phyloP scores from a whole-genome alignment of 768 basidiomycete species.

The Nidularia sp. region DNA sequence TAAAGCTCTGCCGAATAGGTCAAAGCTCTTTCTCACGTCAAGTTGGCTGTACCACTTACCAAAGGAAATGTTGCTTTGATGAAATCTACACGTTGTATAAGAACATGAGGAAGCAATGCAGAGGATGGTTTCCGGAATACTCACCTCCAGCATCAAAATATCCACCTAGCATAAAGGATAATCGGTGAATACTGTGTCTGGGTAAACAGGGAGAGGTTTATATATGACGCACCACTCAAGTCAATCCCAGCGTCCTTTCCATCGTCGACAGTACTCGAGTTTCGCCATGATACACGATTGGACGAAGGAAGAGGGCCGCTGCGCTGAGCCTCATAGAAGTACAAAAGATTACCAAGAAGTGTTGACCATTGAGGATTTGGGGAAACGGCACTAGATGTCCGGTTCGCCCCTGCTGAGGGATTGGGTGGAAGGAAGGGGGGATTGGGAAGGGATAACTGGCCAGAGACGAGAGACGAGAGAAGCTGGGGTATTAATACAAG shows the following conservation, averaged over 20 bases:
- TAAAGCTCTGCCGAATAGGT: constrained; percentile 54
- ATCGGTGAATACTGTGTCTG: background rate
- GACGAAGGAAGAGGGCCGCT: constrained; percentile 66
- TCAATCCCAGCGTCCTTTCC: constrained; percentile 73
- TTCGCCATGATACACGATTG: constrained; percentile 85
- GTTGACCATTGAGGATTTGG: constrained; percentile 82
- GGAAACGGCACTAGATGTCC: constrained; percentile 30
- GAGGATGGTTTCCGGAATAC: constrained; percentile 2
- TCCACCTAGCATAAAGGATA: constrained; percentile 39
- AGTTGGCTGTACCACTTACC: constrained; percentile 33
- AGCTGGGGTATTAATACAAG: background rate
- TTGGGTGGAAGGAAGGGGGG: constrained; percentile 63
- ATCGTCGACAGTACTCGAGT: constrained; percentile 74
- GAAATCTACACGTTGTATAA: constrained; percentile 49
- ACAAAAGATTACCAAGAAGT: constrained; percentile 75
- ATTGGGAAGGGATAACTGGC: constrained; percentile 63
- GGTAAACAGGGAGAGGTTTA: background rate
- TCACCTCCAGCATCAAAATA: constrained; percentile 92
- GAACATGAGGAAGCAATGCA: no score
- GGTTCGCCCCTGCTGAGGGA: constrained; percentile 48
- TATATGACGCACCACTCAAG: constrained; percentile 48
- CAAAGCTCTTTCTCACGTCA: background rate
- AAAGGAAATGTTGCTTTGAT: constrained; percentile 87
- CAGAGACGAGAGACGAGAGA: constrained; percentile 20
- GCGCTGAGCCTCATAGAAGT: constrained; percentile 90